These are phyloP conservation scores for Diospyros kaki DNA, from an alignment of 148 eudicot species.

Conservation along the genomic window DNA sequence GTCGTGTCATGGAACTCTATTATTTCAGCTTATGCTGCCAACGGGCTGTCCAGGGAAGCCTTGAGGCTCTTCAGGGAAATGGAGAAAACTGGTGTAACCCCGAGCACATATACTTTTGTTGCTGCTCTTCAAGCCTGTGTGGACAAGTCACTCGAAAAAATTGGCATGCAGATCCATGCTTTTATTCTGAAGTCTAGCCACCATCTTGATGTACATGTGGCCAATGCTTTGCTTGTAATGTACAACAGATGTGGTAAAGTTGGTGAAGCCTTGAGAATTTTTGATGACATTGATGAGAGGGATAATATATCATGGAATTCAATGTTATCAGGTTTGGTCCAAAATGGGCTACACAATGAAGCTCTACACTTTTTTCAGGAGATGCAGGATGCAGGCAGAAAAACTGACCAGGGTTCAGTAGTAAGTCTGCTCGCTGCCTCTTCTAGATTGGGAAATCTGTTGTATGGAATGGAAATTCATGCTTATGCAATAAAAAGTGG, in stretches of 20 bases:
- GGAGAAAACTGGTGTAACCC: conserved; percentile 40
- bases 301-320: conserved; percentile 76
- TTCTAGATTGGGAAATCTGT: conserved; percentile 47
- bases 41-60: conserved; percentile 46
- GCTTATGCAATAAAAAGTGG: conserved; percentile 65
- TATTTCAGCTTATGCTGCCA: conserved; percentile 49
- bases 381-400: conserved; percentile 40
- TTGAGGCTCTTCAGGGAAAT: conserved; percentile 52
- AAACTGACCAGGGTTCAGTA: conserved; percentile 63
- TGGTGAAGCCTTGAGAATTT: conserved; percentile 54
- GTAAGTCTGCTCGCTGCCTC: conserved; percentile 56
- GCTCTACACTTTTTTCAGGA: conserved; percentile 39
- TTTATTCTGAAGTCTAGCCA: conserved; percentile 39
- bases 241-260: conserved; percentile 59
- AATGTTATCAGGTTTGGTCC: conserved; percentile 68
- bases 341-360: conserved; percentile 53
- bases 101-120: conserved; percentile 73
- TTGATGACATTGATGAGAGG: conserved; percentile 35
- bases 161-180: conserved; percentile 73
- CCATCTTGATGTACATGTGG: conserved; percentile 52
- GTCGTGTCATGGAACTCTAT: conserved; percentile 80
- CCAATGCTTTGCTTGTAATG: conserved; percentile 81
- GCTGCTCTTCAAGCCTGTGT: conserved; percentile 64
- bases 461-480: conserved; percentile 82
- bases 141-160: conserved; percentile 29